Evolutionary conservation across 1,284 basidiomycete species (phyloP).

Genomic region (Ustilago bromivora): DNA sequence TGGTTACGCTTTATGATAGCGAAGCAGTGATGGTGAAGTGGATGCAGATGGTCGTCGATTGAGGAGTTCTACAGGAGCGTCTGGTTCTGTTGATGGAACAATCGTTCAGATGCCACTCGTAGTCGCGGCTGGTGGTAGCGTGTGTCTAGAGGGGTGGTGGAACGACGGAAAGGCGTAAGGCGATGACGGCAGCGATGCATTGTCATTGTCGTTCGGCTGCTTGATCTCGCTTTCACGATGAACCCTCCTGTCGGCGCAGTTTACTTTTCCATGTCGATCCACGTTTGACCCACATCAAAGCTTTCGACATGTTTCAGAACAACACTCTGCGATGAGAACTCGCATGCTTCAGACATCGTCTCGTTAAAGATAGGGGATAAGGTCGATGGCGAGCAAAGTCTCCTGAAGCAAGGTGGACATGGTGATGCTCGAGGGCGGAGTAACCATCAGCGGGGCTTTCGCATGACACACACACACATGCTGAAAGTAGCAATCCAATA

Average conservation of each 20-base stretch:
- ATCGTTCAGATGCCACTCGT: background rate
- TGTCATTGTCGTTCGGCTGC: background rate
- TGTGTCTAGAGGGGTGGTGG: background rate
- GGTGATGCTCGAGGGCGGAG: too few relatives aligned
- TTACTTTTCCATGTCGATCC: background rate
- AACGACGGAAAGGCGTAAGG: background rate
- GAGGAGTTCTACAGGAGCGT: background rate
- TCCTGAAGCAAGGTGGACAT: too few relatives aligned
- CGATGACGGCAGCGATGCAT: background rate
- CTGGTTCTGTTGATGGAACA: background rate
- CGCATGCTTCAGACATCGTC: too few relatives aligned
- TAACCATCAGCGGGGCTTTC: background rate
- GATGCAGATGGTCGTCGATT: background rate
- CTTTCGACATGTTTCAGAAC: too few relatives aligned
- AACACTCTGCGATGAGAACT: too few relatives aligned
- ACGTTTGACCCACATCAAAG: too few relatives aligned
- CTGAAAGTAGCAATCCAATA: too few relatives aligned
- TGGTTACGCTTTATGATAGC: background rate
- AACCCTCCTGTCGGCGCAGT: background rate
- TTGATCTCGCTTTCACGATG: slow-evolving; percentile 10
- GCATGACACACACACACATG: background rate
- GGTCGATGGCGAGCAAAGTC: too few relatives aligned
- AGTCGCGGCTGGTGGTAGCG: background rate
- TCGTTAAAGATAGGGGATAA: too few relatives aligned
- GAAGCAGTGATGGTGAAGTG: background rate